These are phyloP conservation scores for Dactylellina sp. DNA, from an alignment of 2,329 filamentous ascomycete species.

Conservation along the genomic window DNA sequence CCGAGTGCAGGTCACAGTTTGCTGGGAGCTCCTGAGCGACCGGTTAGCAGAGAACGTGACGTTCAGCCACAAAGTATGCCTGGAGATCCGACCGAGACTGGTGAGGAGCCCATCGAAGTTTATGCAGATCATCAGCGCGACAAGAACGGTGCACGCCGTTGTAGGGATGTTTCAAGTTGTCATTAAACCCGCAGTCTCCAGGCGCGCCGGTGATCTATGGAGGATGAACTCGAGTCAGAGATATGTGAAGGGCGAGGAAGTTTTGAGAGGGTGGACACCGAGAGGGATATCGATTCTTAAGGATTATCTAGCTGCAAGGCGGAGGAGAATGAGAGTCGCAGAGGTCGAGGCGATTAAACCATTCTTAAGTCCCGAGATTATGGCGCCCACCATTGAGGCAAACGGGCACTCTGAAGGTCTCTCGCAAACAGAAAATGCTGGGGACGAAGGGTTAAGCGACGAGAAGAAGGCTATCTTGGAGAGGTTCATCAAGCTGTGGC, in stretches of 20 bases:
- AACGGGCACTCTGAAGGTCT: slow-evolving; percentile 62
- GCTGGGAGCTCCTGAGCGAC: slow-evolving; percentile 85
- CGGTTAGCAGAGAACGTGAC: slow-evolving; percentile 88
- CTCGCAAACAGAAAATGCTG: slow-evolving; percentile 59
- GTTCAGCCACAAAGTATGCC: slow-evolving; percentile 82
- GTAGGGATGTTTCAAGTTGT: slow-evolving; percentile 87
- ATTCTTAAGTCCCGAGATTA: slow-evolving; percentile 68
- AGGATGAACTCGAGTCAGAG: slow-evolving; percentile 93
- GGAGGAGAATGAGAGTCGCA: slow-evolving; percentile 77
- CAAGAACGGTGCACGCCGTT: slow-evolving; percentile 86
- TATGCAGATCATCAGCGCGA: slow-evolving; percentile 84
- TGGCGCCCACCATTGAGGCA: slow-evolving; percentile 57
- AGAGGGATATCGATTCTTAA: slow-evolving; percentile 90
- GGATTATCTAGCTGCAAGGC: slow-evolving; percentile 82
- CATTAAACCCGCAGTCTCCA: slow-evolving; percentile 88
- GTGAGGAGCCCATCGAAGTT: slow-evolving; percentile 88
- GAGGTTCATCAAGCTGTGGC: slow-evolving; percentile 75
- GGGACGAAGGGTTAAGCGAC: slow-evolving; percentile 66
- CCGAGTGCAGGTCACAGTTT: slow-evolving; percentile 85
- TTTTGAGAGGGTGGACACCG: slow-evolving; percentile 84
- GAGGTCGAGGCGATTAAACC: slow-evolving; percentile 83
- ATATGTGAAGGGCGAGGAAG: slow-evolving; percentile 96
- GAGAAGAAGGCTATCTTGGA: slow-evolving; percentile 67
- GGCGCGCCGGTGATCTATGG: slow-evolving; percentile 92
- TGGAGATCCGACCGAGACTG: slow-evolving; percentile 75